Conservation (phyloP, 2,329 filamentous ascomycete species). For the Hyphodiscus sp. region DNA sequence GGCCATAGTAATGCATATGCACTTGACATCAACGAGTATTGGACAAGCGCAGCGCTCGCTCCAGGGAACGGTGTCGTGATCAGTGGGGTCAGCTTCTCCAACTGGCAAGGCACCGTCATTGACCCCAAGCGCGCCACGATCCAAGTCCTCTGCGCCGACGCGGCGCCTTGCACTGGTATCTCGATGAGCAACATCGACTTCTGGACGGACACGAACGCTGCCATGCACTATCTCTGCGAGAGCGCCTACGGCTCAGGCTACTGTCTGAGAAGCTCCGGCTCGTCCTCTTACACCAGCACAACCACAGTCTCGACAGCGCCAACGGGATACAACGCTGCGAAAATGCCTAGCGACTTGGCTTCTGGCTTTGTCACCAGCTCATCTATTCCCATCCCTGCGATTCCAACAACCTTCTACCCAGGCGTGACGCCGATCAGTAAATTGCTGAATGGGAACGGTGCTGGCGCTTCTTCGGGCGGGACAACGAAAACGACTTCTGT, state of each 20-base stretch:
- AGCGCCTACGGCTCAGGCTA: slow-evolving; percentile 42
- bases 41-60: slow-evolving; percentile 37
- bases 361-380: slow-evolving; percentile 14
- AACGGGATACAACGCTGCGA: slow-evolving; percentile 6
- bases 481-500: not conserved
- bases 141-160: slow-evolving; percentile 44
- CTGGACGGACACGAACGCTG: slow-evolving; percentile 42
- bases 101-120: slow-evolving; percentile 49
- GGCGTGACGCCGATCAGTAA: slow-evolving; percentile 14
- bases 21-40: slow-evolving; percentile 48
- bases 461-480: too few relatives aligned
- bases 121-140: slow-evolving; percentile 46
- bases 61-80: slow-evolving; percentile 46
- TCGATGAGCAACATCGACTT: slow-evolving; percentile 45
- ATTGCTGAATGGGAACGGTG: slow-evolving; percentile 1
- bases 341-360: slow-evolving; percentile 15
- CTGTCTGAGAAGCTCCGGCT: slow-evolving; percentile 28
- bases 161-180: slow-evolving; percentile 46
- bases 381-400: slow-evolving; percentile 20
- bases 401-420: slow-evolving; percentile 24
- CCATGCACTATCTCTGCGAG: slow-evolving; percentile 39
- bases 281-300: slow-evolving; percentile 5
- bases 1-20: slow-evolving; percentile 54
- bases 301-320: slow-evolving; percentile 10
- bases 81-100: slow-evolving; percentile 44